Percentiles rank a stretch among this genome's conserved stretches.
Evolutionary conservation across 2,329 filamentous ascomycete species (phyloP).

Genomic region (Penicillium concentricum): DNA sequence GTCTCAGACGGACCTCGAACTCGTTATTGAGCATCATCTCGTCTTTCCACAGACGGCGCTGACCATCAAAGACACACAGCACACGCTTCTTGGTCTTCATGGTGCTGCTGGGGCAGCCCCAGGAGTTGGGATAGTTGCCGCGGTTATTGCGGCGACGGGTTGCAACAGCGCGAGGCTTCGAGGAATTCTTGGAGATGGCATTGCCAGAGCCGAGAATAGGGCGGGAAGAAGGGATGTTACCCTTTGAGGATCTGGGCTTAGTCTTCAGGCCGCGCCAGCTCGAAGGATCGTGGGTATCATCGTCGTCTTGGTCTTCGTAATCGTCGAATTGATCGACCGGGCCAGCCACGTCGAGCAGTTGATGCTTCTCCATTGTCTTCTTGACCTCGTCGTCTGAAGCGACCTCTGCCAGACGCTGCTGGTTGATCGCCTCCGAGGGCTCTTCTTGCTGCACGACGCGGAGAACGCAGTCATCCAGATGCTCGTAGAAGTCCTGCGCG

Average conservation of each 20-base stretch:
- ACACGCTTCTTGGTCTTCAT: constrained; percentile 99
- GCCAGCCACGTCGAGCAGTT: constrained; percentile 50
- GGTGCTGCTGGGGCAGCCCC: constrained; percentile 87
- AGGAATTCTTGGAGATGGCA: constrained; percentile 42
- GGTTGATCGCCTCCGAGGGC: constrained; percentile 58
- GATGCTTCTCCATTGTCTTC: constrained; percentile 59
- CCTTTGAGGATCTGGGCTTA: constrained; percentile 49
- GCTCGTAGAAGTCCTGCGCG: constrained; percentile 96
- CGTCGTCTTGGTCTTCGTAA: constrained; percentile 56
- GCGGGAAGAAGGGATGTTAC: constrained; percentile 51
- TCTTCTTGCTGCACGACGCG: constrained; percentile 62
- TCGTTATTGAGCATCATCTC: constrained; percentile 98
- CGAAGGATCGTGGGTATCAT: constrained; percentile 52
- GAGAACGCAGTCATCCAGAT: constrained; percentile 72
- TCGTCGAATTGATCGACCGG: constrained; percentile 51
- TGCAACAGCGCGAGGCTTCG: constrained; percentile 56
- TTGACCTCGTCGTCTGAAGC: constrained; percentile 59
- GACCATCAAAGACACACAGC: constrained; percentile 86
- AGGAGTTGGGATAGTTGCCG: constrained; percentile 88
- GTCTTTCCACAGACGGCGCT: constrained; percentile 87
- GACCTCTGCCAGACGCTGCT: constrained; percentile 57
- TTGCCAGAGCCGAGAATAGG: constrained; percentile 51
- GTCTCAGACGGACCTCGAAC: constrained; percentile 84
- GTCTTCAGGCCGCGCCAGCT: constrained; percentile 48
- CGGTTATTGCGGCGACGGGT: constrained; percentile 83